Evolutionary conservation across 345 rosid genomes (phyloP).

Genomic region (Excoecaria cochinchinensis): DNA sequence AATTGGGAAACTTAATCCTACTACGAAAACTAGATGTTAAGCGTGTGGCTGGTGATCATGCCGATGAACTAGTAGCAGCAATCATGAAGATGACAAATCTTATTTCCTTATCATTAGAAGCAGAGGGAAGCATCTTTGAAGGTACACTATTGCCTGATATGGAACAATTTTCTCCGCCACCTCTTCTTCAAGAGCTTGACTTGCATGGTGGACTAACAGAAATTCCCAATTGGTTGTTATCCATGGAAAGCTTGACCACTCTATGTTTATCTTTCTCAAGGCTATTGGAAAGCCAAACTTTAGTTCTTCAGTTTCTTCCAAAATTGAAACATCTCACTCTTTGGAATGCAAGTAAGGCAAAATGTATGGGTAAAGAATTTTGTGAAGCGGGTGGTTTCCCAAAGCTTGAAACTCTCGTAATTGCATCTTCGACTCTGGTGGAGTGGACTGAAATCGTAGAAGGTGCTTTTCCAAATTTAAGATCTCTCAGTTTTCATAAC

Average conservation of each 20-base stretch:
- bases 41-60: conserved; percentile 5
- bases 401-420: background rate
- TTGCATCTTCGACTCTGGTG: conserved; percentile 1
- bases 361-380: conserved; percentile 13
- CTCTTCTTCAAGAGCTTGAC: background rate
- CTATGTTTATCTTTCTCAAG: background rate
- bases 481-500: background rate
- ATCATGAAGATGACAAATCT: conserved; percentile 9
- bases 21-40: background rate
- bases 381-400: conserved; percentile 15
- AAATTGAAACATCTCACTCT: conserved; percentile 10
- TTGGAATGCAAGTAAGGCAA: background rate
- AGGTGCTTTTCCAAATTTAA: conserved; percentile 8
- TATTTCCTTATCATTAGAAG: background rate
- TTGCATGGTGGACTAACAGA: background rate
- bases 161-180: conserved; percentile 6
- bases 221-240: background rate
- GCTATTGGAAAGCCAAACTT: background rate
- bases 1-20: background rate
- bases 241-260: conserved; percentile 1
- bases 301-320: conserved; percentile 3
- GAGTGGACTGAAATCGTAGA: conserved; percentile 10
- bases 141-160: background rate
- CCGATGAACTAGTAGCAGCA: background rate
- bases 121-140: background rate